Base-by-base conservation (phyloP, 108 stramenopile species). In the Epipyxis sp. region DNA sequence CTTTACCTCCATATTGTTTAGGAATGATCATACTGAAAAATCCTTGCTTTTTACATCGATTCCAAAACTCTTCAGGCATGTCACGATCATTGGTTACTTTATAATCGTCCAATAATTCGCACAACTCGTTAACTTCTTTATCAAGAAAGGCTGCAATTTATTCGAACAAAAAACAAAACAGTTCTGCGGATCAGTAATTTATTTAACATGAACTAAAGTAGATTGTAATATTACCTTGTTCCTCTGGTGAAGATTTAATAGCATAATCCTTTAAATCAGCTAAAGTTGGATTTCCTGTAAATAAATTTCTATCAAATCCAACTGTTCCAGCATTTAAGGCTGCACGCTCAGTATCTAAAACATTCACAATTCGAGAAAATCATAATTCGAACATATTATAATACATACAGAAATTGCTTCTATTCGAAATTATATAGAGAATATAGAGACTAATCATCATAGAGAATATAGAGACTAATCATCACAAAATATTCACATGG, bases 11-110 rank as follows among this genome's bases (percentile, higher is more conserved):
- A 90, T 92, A 98, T 78, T 96, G 90, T 78, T 94, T 92, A 32
- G 95, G 95, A 59, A 96, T 98, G 78, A 95, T 95, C 86, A 98
- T 90, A 40, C 91, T 94, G 79, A 98, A 96, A 83, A 98, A 98
- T 35, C 3, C 61, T 25, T 65, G 13, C 25, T 65, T 65, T 25
- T 37, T 65, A 32, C 61, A 65, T 3, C 61, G 61, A 37, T 92
- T 92, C 94, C 94, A 95, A 29, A 90, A 91, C 72, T 90, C 92
- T 84, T 91, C 91, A 76, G 88, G 79, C 79, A 95, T 93, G 78
- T 95, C 94, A 68, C 91, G 90, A 42, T 87, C 87, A 54, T 81
- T 87, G 46, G 86, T 83, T 34, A 96, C 92, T 68, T 96, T 90
- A 79, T 95, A 93, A 77, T 98, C 97, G 79, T 96, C 94, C 13